phyloP scores from a whole-genome alignment of 2,329 filamentous ascomycete genomes.

The Allantophomopsis cytisporea region DNA sequence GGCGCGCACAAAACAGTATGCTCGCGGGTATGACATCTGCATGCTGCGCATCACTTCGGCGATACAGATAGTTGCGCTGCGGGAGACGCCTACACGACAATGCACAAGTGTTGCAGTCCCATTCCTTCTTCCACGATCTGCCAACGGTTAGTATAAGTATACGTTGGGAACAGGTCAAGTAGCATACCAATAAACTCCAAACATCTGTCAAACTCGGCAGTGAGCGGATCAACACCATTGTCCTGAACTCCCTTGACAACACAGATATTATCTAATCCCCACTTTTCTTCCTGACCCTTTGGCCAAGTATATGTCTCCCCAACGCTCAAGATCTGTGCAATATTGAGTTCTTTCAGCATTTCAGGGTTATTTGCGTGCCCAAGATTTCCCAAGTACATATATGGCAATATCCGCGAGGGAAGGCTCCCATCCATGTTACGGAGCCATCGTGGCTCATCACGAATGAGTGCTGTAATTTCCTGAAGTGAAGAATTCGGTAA shows the following conservation, averaged over 20 bases:
- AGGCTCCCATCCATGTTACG: constrained; percentile 76
- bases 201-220: constrained; percentile 72
- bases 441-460: constrained; percentile 65
- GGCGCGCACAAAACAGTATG: constrained; percentile 93
- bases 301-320: constrained; percentile 80
- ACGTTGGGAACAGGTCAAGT: background rate
- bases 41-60: constrained; percentile 90
- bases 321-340: constrained; percentile 79
- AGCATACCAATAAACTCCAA: constrained; percentile 81
- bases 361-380: constrained; percentile 89
- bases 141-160: constrained; percentile 4
- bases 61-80: constrained; percentile 94
- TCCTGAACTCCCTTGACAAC: constrained; percentile 82
- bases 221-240: constrained; percentile 89
- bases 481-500: constrained; percentile 31
- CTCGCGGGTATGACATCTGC: constrained; percentile 72
- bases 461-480: constrained; percentile 32
- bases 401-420: constrained; percentile 76
- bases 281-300: constrained; percentile 53
- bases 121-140: constrained; percentile 66
- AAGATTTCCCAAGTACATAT: constrained; percentile 93
- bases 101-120: constrained; percentile 85
- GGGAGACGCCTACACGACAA: constrained; percentile 88
- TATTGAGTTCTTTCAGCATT: constrained; percentile 65
- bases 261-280: constrained; percentile 69